Base-by-base conservation (phyloP, 495 filamentous ascomycete species). In the Sabuloglossum arenarium region DNA sequence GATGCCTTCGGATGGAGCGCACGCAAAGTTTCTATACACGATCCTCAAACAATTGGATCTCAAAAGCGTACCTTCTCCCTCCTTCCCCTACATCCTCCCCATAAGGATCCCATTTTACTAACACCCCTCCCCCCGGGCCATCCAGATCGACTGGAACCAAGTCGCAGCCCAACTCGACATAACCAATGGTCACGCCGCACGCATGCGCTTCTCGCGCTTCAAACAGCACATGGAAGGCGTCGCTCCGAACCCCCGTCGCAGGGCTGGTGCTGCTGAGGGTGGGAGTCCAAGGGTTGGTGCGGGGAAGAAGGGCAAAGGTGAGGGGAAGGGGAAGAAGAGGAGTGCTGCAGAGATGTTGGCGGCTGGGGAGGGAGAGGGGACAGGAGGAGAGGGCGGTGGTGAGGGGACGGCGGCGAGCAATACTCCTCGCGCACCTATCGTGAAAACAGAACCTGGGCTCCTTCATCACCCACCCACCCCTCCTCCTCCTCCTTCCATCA, bases 131-230 rank as follows among this genome's bases (percentile, higher is more conserved):
- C 16, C 4, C 37, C 10, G 53, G 16, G 52, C 56, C 63, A 86
- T 53, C 56, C 63, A 86, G 84, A 79, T 87, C 61, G 79, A 88
- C 64, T 88, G 84, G 84, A 79, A 75, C 59, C 65, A 72, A 55
- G 82, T 88, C 25, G 82, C 84, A 25, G 56, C 66, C 6, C 71
- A 81, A 46, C 65, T 74, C 1, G 71, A 75, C 55, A 85, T 87
- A 57, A 82, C 82, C 59, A 88, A 87, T 63, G 84, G 82, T 62
- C 84, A 88, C 66, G 84, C 84, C 9, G 82, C 84, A 30, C 81
- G 84, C 47, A 88, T 88, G 84, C 81, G 84, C 32, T 88, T 78
- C 66, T 80, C 78, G 23, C 79, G 84, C 42, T 85, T 86, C 69
- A 70, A 70, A 57, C 70, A 74, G 58, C 74, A 78, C 53, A 79